Evolutionary conservation across 2,329 filamentous ascomycete genomes (phyloP).

Genomic region (Periconia sp.): DNA sequence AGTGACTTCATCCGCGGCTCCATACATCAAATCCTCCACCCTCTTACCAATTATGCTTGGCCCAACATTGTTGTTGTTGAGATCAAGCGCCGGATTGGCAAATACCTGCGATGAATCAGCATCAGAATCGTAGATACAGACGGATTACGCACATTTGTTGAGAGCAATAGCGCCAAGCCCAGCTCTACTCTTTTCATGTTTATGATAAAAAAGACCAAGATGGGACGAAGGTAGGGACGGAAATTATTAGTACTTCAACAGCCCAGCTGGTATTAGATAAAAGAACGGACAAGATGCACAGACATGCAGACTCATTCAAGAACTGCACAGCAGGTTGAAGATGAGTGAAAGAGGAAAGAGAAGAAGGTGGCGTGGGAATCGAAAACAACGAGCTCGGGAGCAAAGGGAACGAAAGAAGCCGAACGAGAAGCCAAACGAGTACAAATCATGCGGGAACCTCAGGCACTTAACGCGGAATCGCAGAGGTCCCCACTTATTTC

Average conservation of each 20-base stretch:
- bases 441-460: constrained; percentile 24
- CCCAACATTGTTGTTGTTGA: constrained; percentile 22
- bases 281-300: constrained; percentile 26
- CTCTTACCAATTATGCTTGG: constrained; percentile 25
- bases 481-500: constrained; percentile 21
- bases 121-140: neutral
- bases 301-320: constrained; percentile 38
- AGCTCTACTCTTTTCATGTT: constrained; percentile 35
- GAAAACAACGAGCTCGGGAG: constrained; percentile 19
- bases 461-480: constrained; percentile 30
- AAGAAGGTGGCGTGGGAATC: constrained; percentile 10
- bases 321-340: constrained; percentile 41
- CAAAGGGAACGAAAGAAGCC: constrained; percentile 31
- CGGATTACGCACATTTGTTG: constrained; percentile 29
- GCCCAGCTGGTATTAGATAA: constrained; percentile 35
- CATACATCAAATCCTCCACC: constrained; percentile 27
- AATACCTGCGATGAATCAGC: constrained; percentile 27
- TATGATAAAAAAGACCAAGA: constrained; percentile 1
- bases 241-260: constrained; percentile 36
- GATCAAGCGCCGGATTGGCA: constrained; percentile 27
- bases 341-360: constrained; percentile 18
- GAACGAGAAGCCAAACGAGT: constrained; percentile 36
- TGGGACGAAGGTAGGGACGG: constrained; percentile 2
- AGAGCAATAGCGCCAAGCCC: constrained; percentile 28
- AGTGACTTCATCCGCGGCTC: constrained; percentile 15